Base-by-base conservation (phyloP, 352 stramenopile genomes). In the Globisporangium orthogonon region DNA sequence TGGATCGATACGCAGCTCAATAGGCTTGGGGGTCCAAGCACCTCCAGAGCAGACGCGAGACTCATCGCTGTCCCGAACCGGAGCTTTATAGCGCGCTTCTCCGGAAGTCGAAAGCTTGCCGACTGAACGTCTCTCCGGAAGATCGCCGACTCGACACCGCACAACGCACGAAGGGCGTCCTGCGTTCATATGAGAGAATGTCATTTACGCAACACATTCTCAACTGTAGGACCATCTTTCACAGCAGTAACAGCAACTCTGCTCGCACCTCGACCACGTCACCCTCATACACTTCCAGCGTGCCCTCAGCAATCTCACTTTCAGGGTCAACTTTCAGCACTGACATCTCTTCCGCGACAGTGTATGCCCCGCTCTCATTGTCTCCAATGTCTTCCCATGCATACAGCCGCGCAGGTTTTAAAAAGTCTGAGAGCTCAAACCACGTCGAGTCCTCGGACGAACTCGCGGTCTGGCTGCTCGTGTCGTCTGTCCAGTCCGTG, bases 131-230 rank as follows among this genome's bases (percentile, higher is more conserved):
- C 66, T 37, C 69, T 62, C 31, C 73, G 69, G 46, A 84, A 85
- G 33, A 87, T 47, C 35, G 74, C 71, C 7, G 81, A 91, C 1
- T 86, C 73, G 37, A 91, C 67, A n/a, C 78, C 81, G 63, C 67
- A 78, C 4, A 91, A 58, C 46, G 69, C 75, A 60, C 70, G 72
- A n/a, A 87, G 48, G 1, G 67, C 69, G 65, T 83, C 76, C 81
- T 91, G 45, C 2, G n/a, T 15, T 29, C 30, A 58, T 4, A 23
- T 28, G 5, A 39, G 15, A 15, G 37, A 0, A 31, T 28, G 23
- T 23, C 23, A 23, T 1, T 23, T 23, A 23, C 23, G 23, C 23
- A 23, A 23, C 23, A 23, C 23, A 23, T 23, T 23, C 23, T 23
- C 23, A 1, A 23, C 23, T 23, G 23, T 23, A 23, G 23, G 23